These are phyloP conservation scores for Brasenia schreberi DNA, from an alignment of 164 flowering plant genomes.

Conservation along the genomic window DNA sequence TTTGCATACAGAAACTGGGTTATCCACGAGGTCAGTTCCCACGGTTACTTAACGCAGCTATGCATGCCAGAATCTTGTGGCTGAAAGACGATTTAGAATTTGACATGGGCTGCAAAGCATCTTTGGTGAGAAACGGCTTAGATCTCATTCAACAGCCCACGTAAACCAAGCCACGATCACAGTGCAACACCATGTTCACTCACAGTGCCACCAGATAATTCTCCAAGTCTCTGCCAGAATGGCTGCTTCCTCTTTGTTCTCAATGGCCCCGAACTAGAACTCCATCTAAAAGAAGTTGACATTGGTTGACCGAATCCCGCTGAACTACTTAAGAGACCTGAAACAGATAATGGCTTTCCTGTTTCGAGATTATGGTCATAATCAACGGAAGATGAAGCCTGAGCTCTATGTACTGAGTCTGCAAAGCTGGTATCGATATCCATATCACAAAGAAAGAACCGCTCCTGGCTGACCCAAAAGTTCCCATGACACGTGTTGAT, in stretches of 20 bases:
- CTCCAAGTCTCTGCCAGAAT: constrained; percentile 41
- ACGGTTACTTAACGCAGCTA: too few species aligned
- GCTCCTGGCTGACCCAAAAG: constrained; percentile 60
- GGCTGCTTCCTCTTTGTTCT: constrained; percentile 26
- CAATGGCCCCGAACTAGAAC: constrained; percentile 63
- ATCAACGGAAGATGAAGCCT: constrained; percentile 11
- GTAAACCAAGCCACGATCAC: constrained; percentile 3
- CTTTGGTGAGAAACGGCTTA: too few species aligned
- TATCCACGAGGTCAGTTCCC: too few species aligned
- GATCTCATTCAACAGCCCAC: too few species aligned
- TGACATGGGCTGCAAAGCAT: too few species aligned
- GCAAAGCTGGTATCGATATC: constrained; percentile 17
- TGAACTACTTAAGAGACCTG: constrained; percentile 43
- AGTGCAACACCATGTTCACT: constrained; percentile 46
- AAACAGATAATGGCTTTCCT: constrained; percentile 35
- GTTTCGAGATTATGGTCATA: constrained; percentile 22
- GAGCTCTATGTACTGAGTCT: constrained; percentile 19
- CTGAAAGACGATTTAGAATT: too few species aligned
- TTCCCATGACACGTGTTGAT: constrained; percentile 89
- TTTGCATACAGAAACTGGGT: too few species aligned
- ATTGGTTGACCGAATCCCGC: constrained; percentile 19
- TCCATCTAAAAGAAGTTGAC: constrained; percentile 52
- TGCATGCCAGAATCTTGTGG: too few species aligned
- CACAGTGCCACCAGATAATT: constrained; percentile 37
- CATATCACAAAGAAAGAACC: constrained; percentile 25